Conservation (phyloP, 1,139 yeast species). For the Debaryomyces psychrophilus region DNA sequence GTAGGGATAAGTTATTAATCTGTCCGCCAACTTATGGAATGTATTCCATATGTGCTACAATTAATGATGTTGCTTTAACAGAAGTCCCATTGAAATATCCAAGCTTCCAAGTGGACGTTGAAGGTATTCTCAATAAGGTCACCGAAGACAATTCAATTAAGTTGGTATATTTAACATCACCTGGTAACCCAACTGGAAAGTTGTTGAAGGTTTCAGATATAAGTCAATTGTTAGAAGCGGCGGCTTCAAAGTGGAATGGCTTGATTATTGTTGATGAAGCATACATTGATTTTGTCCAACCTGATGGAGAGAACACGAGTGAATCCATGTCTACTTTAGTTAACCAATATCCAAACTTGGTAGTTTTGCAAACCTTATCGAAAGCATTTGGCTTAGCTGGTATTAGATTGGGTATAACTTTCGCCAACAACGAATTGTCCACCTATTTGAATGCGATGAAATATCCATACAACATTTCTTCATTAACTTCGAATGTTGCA, state of each 20-base stretch:
- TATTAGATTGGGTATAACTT: constrained; percentile 83
- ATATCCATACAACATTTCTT: constrained; percentile 93
- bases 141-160: constrained; percentile 63
- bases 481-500: constrained; percentile 78
- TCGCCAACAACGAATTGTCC: constrained; percentile 61
- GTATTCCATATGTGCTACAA: constrained; percentile 89
- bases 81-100: constrained; percentile 64
- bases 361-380: constrained; percentile 88
- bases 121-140: constrained; percentile 56
- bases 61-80: constrained; percentile 81
- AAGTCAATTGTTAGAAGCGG: constrained; percentile 52
- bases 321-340: constrained; percentile 82
- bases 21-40: constrained; percentile 98
- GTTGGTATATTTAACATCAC: constrained; percentile 85
- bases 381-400: constrained; percentile 97
- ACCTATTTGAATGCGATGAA: constrained; percentile 80
- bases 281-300: constrained; percentile 78
- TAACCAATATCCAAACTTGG: constrained; percentile 77
- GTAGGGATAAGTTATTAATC: constrained; percentile 73
- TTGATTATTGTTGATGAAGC: constrained; percentile 92
- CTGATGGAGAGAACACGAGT: constrained; percentile 18
- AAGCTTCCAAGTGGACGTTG: constrained; percentile 67
- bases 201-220: constrained; percentile 54
- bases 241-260: constrained; percentile 63
- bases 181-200: constrained; percentile 96